Base-by-base conservation (phyloP, 2,329 filamentous ascomycete genomes). In the Fusarium sp. region DNA sequence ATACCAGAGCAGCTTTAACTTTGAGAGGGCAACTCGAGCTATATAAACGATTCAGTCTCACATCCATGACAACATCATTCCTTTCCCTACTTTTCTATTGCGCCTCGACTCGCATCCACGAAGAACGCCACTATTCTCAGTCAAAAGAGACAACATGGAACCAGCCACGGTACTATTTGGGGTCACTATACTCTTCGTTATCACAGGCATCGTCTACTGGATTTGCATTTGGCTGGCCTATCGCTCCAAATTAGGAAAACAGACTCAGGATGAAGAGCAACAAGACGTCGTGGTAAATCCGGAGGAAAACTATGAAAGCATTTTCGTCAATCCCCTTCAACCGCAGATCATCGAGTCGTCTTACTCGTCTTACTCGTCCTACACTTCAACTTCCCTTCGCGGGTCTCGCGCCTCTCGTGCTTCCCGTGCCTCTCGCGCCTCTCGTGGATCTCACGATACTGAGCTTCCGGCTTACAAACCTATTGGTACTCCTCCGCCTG, bases 111-210 rank as follows among this genome's bases (percentile, higher is more conserved):
- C 15, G 8, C 11, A 28, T 39, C 35, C 20, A 39, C 50, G 15
- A 30, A 39, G 14, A 18, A 39, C 18, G 48, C n/a, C 48, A 22
- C 48, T 15, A 35, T 51, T 22, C 31, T 26, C n/a, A 20, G 22
- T 26, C n/a, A 7, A 35, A 35, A 8, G 12, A 33, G 18, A 35
- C 7, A 30, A 16, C 11, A 54, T 54, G 50, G 24, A 24, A 2
- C 7, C 6, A 3, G 28, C 10, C 20, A 1, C 20, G 18, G n/a
- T 18, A 30, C 1, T 22, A 1, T 10, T 28, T 7, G 8, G 15
- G 5, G 10, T 3, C 7, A 22, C 22, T 16, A n/a, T 39, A 10
- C 12, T 28, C 50, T 2, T 39, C 26, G 2, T 16, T 30, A 4
- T 38, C 33, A 13, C 18, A 5, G 4, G 10, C 14, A 12, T 18